A percentile compares a stretch with the other conserved stretches of the same genome.
Conservation (phyloP, 1,284 basidiomycete genomes). For the Schizophyllum commune region DNA sequence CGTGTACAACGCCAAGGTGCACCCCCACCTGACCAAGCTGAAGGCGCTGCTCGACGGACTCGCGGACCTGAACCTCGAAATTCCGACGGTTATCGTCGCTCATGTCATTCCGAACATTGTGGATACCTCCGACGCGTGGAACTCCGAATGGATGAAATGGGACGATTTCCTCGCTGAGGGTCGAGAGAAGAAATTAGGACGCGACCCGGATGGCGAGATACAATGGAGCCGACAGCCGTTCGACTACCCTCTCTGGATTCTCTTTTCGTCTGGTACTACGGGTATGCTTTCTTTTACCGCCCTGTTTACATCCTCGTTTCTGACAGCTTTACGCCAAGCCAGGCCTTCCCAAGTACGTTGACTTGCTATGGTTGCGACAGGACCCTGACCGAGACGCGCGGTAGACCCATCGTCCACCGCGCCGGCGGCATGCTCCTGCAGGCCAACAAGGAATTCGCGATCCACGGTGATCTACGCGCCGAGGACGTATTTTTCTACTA, state of each 20-base stretch:
- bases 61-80: slow-evolving; percentile 24
- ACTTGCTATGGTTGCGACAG: not conserved
- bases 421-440: slow-evolving; percentile 85
- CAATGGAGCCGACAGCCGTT: slow-evolving; percentile 58
- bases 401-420: slow-evolving; percentile 77
- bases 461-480: slow-evolving; percentile 66
- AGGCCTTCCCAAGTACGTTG: slow-evolving; percentile 49
- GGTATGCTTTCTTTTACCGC: slow-evolving; percentile 31
- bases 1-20: slow-evolving; percentile 63
- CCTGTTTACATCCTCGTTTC: slow-evolving; percentile 1
- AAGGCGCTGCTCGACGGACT: slow-evolving; percentile 46
- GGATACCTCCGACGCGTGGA: slow-evolving; percentile 27
- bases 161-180: slow-evolving; percentile 45
- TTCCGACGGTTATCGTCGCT: slow-evolving; percentile 55
- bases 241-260: slow-evolving; percentile 82
- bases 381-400: slow-evolving; percentile 7
- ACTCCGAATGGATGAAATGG: slow-evolving; percentile 47
- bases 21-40: slow-evolving; percentile 65
- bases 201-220: slow-evolving; percentile 44
- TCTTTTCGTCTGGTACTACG: slow-evolving; percentile 84
- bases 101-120: slow-evolving; percentile 31
- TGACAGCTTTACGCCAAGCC: not conserved
- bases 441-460: slow-evolving; percentile 71
- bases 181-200: slow-evolving; percentile 36
- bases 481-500: slow-evolving; percentile 85